Conservation (phyloP, 1,139 yeast species). For the Hemisphaericaspora lyxosophila region DNA sequence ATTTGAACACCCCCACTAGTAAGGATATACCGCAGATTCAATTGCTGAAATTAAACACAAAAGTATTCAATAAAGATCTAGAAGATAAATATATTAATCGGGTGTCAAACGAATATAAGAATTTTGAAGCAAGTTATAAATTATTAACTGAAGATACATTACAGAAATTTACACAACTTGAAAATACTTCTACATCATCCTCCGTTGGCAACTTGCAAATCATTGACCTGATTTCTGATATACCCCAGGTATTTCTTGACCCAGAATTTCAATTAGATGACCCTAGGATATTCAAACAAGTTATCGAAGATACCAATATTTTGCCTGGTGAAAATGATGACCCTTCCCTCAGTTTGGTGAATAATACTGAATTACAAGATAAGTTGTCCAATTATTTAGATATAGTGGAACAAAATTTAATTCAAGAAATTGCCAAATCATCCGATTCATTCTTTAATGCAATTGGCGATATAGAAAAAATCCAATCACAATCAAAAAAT, state of each 20-base stretch:
- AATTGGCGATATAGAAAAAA: conserved; percentile 68
- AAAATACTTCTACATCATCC: conserved; percentile 16
- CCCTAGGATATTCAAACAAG: conserved; percentile 78
- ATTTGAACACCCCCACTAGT: conserved; percentile 68
- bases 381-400: conserved; percentile 81
- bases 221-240: conserved; percentile 25
- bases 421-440: conserved; percentile 79
- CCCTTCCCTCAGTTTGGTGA: conserved; percentile 17
- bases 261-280: conserved; percentile 79
- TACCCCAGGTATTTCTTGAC: conserved; percentile 71
- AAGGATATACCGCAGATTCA: conserved; percentile 84
- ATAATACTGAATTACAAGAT: conserved; percentile 69
- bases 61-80: conserved; percentile 51
- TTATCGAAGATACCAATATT: conserved; percentile 56
- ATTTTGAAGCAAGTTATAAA: conserved; percentile 51
- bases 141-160: conserved; percentile 50
- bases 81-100: conserved; percentile 41
- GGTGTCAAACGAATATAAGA: conserved; percentile 54
- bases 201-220: conserved; percentile 14
- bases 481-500: conserved; percentile 55
- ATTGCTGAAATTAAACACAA: conserved; percentile 55
- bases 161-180: conserved; percentile 32
- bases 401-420: conserved; percentile 75
- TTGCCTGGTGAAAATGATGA: conserved; percentile 25
- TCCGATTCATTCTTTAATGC: conserved; percentile 85